Evolutionary conservation across 306 rosid genomes (phyloP).

Genomic region (Dalbergia oliveri): DNA sequence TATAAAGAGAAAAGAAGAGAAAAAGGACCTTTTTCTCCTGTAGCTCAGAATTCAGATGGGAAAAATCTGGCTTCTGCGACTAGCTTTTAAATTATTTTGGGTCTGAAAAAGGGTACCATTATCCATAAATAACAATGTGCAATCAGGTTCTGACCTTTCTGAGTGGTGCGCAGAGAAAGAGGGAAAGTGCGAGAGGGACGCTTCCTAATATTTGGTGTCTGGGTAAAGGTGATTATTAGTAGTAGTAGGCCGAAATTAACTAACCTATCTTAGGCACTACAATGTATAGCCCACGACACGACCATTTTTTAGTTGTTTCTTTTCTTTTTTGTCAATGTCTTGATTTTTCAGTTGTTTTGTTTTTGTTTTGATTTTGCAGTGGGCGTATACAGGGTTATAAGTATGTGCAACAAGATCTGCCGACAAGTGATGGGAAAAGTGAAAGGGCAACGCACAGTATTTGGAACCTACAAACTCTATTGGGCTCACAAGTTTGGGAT

Average conservation of each 20-base stretch:
- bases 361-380: not conserved
- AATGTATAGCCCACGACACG: not conserved
- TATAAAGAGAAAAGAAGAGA: not conserved
- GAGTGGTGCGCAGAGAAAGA: constrained; percentile 14
- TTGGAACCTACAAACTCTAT: not conserved
- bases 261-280: constrained; percentile 36
- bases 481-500: not conserved
- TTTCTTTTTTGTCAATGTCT: not conserved
- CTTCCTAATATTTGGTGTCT: constrained; percentile 12
- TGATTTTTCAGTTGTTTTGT: not conserved
- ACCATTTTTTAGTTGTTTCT: not conserved
- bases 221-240: constrained; percentile 1
- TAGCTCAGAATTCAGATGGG: constrained; percentile 34
- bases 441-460: not conserved
- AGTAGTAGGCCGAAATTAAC: constrained; percentile 36
- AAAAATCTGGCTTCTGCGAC: constrained; percentile 32
- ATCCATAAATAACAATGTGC: constrained; percentile 7
- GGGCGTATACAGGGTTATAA: not conserved
- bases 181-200: constrained; percentile 14
- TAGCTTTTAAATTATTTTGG: constrained; percentile 24
- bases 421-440: not conserved
- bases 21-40: not conserved
- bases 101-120: constrained; percentile 30
- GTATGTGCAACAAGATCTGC: not conserved
- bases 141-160: constrained; percentile 46